These are phyloP conservation scores for Penicillium thymicola DNA, from an alignment of 2,329 filamentous ascomycete species.

Conservation along the genomic window DNA sequence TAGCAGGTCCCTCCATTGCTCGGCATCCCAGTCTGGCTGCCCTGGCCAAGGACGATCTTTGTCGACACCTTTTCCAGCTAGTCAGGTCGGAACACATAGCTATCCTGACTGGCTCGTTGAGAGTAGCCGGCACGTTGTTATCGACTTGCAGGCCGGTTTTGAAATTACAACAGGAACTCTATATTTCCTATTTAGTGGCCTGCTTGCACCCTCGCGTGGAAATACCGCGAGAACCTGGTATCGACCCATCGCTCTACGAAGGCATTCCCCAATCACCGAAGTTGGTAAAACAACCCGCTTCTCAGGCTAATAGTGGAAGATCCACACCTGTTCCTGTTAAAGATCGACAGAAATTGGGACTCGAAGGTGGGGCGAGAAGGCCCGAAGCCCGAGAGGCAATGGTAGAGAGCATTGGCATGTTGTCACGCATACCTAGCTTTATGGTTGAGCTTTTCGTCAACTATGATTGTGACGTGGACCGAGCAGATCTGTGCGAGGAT, in stretches of 20 bases:
- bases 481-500: slow-evolving; percentile 89
- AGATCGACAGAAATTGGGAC: slow-evolving; percentile 84
- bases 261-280: slow-evolving; percentile 91
- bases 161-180: slow-evolving; percentile 95
- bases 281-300: slow-evolving; percentile 73
- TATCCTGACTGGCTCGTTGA: slow-evolving; percentile 85
- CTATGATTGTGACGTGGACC: slow-evolving; percentile 92
- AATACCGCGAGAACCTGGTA: slow-evolving; percentile 84
- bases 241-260: slow-evolving; percentile 86
- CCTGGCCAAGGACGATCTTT: slow-evolving; percentile 88
- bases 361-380: slow-evolving; percentile 87
- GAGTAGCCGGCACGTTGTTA: slow-evolving; percentile 85
- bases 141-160: slow-evolving; percentile 86
- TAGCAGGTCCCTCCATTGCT: slow-evolving; percentile 91
- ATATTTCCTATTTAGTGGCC: slow-evolving; percentile 87
- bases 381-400: slow-evolving; percentile 96
- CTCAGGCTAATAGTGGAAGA: slow-evolving; percentile 72
- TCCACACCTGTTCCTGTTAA: slow-evolving; percentile 88
- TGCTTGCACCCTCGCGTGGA: slow-evolving; percentile 93
- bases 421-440: slow-evolving; percentile 89
- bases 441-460: slow-evolving; percentile 96
- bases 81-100: slow-evolving; percentile 95
- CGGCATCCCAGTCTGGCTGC: slow-evolving; percentile 83
- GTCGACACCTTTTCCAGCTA: slow-evolving; percentile 91
- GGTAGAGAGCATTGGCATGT: slow-evolving; percentile 91